Percentiles rank a stretch among this genome's conserved stretches.
Evolutionary conservation across 805 yeast genomes (phyloP).

Genomic region (Metschnikowia baotianmanensis): DNA sequence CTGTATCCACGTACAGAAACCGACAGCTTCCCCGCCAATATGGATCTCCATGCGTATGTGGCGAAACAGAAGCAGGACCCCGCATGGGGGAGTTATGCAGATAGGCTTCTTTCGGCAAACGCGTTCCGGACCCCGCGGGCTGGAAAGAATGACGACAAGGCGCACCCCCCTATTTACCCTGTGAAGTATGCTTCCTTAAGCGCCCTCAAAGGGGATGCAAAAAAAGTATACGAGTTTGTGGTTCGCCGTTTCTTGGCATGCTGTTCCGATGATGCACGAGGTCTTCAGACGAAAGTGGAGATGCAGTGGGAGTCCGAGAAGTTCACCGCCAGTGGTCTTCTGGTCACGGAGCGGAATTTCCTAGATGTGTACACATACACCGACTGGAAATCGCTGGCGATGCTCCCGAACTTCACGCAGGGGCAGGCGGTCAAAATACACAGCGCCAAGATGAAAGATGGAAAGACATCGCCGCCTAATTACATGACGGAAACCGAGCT

Average conservation of each 20-base stretch:
- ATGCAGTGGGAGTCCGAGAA: conserved; percentile 76
- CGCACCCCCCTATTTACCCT: conserved; percentile 99
- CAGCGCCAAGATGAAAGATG: conserved; percentile 61
- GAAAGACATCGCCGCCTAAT: conserved; percentile 77
- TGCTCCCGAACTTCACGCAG: conserved; percentile 59
- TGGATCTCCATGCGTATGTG: conserved; percentile 66
- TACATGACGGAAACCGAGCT: conserved; percentile 90
- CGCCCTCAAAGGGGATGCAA: conserved; percentile 43
- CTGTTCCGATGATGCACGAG: conserved; percentile 88
- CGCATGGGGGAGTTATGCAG: conserved; percentile 75
- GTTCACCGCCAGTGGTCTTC: conserved; percentile 71
- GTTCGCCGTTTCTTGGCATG: conserved; percentile 86
- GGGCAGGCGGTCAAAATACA: conserved; percentile 58
- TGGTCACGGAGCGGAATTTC: conserved; percentile 71
- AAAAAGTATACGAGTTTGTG: conserved; percentile 80
- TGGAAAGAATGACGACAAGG: conserved; percentile 87
- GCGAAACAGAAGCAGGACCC: conserved; percentile 54
- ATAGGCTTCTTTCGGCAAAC: conserved; percentile 28
- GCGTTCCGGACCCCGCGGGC: conserved; percentile 65
- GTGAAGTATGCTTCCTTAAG: conserved; percentile 44
- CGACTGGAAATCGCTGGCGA: conserved; percentile 68
- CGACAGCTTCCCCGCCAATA: conserved; percentile 72
- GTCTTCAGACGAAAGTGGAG: conserved; percentile 59
- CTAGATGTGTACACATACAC: conserved; percentile 77
- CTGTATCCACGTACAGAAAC: conserved; percentile 99